Percentiles rank a stretch among this genome's conserved stretches.
These are phyloP conservation scores for Emydomyces testavorans DNA, from an alignment of 2,329 filamentous ascomycete species.

Conservation along the genomic window DNA sequence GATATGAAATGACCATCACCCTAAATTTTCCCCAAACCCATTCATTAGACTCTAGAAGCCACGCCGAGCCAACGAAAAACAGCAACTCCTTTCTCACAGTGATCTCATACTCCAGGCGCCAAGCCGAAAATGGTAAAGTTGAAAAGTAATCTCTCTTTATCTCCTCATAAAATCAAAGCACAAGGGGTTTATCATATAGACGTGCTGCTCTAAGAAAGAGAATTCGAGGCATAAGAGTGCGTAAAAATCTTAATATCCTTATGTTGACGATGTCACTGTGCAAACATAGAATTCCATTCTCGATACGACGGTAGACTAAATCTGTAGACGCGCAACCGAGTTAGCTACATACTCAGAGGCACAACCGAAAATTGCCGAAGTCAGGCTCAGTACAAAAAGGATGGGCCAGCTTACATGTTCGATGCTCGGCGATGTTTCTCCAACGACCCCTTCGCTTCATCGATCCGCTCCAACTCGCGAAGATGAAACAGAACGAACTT, in stretches of 20 bases:
- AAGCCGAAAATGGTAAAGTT: too few species aligned
- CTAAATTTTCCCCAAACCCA: too few species aligned
- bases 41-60: too few species aligned
- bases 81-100: too few species aligned
- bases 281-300: constrained; percentile 14
- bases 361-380: neutral
- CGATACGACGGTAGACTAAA: constrained; percentile 9
- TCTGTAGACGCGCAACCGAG: neutral
- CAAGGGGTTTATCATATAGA: neutral
- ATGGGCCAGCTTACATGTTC: constrained; percentile 11
- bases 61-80: too few species aligned
- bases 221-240: neutral
- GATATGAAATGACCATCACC: too few species aligned
- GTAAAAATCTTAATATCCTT: neutral
- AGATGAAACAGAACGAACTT: constrained; percentile 20
- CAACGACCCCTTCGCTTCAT: constrained; percentile 9
- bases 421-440: neutral
- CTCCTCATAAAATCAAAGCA: neutral
- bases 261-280: neutral
- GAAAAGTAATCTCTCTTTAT: neutral
- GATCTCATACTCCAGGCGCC: too few species aligned
- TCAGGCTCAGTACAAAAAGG: too few species aligned
- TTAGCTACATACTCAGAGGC: neutral
- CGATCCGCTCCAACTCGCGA: constrained; percentile 20
- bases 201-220: neutral